These are phyloP conservation scores for Penicillium pancosmium DNA, from an alignment of 495 filamentous ascomycete species.

Conservation along the genomic window DNA sequence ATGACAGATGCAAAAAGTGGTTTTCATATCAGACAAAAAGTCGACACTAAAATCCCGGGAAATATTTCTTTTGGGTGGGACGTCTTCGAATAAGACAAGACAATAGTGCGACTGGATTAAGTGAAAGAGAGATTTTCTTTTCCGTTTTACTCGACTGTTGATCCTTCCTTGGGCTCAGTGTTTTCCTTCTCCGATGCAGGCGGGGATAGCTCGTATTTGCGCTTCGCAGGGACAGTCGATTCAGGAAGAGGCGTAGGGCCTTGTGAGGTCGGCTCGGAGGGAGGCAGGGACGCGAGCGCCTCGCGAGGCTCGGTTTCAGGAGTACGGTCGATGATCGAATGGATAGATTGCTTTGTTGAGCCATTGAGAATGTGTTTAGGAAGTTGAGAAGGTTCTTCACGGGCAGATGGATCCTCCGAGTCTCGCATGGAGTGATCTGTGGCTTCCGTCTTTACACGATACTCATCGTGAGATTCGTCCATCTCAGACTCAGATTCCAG, in stretches of 20 bases:
- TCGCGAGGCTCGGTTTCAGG: conserved; percentile 35
- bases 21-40: conserved; percentile 5
- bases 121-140: conserved; percentile 3
- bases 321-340: conserved; percentile 48
- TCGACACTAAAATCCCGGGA: background rate
- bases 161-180: conserved; percentile 31
- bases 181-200: conserved; percentile 31
- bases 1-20: conserved; percentile 14
- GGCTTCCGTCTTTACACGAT: conserved; percentile 37
- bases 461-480: conserved; percentile 20
- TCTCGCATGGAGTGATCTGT: conserved; percentile 30
- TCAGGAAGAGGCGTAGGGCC: conserved; percentile 23
- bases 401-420: conserved; percentile 11
- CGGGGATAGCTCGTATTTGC: conserved; percentile 33
- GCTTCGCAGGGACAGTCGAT: conserved; percentile 24
- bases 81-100: background rate
- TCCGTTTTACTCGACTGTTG: conserved; percentile 12
- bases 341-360: conserved; percentile 50
- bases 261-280: conserved; percentile 26
- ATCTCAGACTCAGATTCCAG: conserved; percentile 42
- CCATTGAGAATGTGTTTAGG: conserved; percentile 27
- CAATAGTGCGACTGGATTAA: background rate
- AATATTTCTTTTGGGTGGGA: background rate
- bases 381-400: conserved; percentile 19
- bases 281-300: conserved; percentile 22